phyloP scores from a whole-genome alignment of 2,329 filamentous ascomycete species.

The Fusarium sp. region DNA sequence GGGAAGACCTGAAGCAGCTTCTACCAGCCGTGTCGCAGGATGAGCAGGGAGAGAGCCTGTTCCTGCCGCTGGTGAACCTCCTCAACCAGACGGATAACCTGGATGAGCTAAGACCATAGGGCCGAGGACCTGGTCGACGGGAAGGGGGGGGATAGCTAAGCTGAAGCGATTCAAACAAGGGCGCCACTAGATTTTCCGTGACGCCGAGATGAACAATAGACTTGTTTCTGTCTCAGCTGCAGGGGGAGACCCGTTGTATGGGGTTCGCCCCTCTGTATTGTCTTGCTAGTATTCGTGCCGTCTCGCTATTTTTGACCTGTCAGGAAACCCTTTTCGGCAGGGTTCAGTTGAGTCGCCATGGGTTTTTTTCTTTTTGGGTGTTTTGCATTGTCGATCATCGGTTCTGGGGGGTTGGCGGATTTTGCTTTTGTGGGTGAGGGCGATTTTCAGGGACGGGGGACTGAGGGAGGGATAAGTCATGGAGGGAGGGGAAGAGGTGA shows the following conservation, averaged over 20 bases:
- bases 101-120: slow-evolving; percentile 27
- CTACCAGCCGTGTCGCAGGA: slow-evolving; percentile 21
- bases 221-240: not conserved
- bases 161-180: not conserved
- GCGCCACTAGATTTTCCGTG: not conserved
- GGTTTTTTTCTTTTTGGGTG: not conserved
- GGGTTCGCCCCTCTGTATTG: not conserved
- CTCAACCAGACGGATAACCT: slow-evolving; percentile 39
- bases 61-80: slow-evolving; percentile 48
- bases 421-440: not conserved
- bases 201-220: not conserved
- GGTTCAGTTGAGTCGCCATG: not conserved
- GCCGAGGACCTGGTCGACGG: not conserved
- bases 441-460: not conserved
- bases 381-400: slow-evolving; percentile 1
- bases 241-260: not conserved
- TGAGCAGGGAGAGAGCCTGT: slow-evolving; percentile 38
- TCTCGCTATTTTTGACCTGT: not conserved
- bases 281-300: not conserved
- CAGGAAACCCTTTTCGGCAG: not conserved
- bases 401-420: not conserved
- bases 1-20: slow-evolving; percentile 53
- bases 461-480: not conserved
- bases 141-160: not conserved
- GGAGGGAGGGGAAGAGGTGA: not conserved